phyloP scores from a whole-genome alignment of 108 stramenopile species.

The Nitzschia inconspicua region DNA sequence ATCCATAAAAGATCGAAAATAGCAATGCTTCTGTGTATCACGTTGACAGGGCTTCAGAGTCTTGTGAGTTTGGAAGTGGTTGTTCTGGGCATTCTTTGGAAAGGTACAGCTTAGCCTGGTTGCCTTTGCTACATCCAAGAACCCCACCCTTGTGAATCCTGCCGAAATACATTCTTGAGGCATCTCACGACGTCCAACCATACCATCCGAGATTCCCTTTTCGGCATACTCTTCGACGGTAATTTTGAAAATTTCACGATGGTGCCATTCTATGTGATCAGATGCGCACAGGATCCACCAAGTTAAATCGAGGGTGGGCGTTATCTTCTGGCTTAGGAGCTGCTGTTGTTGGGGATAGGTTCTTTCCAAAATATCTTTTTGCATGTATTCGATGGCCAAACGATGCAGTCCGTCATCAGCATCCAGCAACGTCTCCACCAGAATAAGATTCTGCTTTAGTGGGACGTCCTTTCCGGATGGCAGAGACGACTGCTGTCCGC shows the following conservation, averaged over 20 bases:
- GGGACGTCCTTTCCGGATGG: not conserved
- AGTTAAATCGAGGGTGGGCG: conserved; percentile 2
- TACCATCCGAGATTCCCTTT: not conserved
- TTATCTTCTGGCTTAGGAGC: not conserved
- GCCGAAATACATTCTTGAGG: conserved; percentile 10
- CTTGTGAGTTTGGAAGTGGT: too few species aligned
- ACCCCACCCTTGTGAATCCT: conserved; percentile 7
- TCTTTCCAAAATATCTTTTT: conserved; percentile 29
- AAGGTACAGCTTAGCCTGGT: too few species aligned
- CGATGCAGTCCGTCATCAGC: conserved; percentile 59
- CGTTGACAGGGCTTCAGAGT: too few species aligned
- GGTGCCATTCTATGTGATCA: conserved; percentile 14
- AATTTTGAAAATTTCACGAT: conserved; percentile 2
- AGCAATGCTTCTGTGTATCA: too few species aligned
- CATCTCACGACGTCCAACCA: not conserved
- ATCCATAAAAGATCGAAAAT: too few species aligned
- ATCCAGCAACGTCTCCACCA: conserved; percentile 64
- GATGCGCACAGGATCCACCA: conserved; percentile 10
- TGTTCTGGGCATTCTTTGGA: too few species aligned
- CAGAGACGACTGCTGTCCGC: conserved; percentile 2
- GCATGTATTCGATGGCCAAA: conserved; percentile 43
- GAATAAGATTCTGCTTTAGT: conserved; percentile 16
- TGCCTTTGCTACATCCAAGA: too few species aligned
- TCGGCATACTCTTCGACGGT: not conserved
- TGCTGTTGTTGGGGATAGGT: not conserved